Conservation (phyloP, 495 filamentous ascomycete species). For the Trichocladium antarcticum region DNA sequence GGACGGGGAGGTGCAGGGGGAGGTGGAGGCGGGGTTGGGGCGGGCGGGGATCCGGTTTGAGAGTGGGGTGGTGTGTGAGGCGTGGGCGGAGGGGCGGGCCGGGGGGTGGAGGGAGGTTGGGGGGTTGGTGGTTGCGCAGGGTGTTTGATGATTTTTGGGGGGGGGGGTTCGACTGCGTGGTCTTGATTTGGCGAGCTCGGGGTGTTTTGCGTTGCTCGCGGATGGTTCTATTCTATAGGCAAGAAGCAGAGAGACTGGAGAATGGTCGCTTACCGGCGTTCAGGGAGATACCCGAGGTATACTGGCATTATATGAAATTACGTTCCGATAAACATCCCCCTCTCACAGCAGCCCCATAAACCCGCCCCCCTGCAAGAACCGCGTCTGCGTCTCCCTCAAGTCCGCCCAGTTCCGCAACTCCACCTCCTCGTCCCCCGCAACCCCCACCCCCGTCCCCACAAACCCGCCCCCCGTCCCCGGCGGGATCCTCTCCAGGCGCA, state of each 20-base stretch:
- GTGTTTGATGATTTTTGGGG: too few species aligned
- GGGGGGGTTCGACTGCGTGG: too few species aligned
- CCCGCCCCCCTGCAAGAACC: constrained; percentile 56
- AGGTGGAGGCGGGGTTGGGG: neutral
- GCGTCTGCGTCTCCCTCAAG: constrained; percentile 53
- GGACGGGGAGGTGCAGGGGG: neutral
- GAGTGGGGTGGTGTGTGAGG: neutral
- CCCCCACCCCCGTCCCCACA: neutral
- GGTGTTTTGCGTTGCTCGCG: too few species aligned
- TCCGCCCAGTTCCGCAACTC: constrained; percentile 63
- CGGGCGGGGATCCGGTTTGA: neutral
- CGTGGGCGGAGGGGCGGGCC: neutral
- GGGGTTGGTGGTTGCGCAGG: neutral
- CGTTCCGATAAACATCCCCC: too few species aligned
- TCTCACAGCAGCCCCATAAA: constrained; percentile 26
- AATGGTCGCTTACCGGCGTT: too few species aligned
- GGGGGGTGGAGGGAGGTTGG: neutral
- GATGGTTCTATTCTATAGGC: too few species aligned
- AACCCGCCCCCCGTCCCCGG: constrained; percentile 7
- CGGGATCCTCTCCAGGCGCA: constrained; percentile 53
- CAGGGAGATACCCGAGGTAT: too few species aligned
- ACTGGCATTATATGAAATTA: too few species aligned
- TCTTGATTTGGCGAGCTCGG: too few species aligned
- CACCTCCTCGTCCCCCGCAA: constrained; percentile 52
- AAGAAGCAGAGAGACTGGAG: too few species aligned